Conservation (phyloP, 2,329 filamentous ascomycete genomes). For the Phialocephala subalpina region DNA sequence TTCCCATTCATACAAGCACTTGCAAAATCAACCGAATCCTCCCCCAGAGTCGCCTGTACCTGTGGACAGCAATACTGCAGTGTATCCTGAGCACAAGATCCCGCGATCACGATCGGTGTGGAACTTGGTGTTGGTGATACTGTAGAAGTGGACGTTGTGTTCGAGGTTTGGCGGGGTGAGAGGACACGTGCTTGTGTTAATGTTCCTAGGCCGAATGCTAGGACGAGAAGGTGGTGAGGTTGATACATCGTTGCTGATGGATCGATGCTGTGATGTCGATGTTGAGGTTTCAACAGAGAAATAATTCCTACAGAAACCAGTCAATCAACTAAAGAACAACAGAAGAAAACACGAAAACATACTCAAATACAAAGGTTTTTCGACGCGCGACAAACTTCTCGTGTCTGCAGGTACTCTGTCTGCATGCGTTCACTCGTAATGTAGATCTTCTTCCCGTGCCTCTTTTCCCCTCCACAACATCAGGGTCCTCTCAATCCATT, state of each 20-base stretch:
- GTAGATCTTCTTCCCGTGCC: background rate
- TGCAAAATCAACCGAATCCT: background rate
- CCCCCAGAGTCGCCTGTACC: background rate
- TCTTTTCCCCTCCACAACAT: background rate
- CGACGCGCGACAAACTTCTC: too few relatives aligned
- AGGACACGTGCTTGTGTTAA: conserved; percentile 10
- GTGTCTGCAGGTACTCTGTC: too few relatives aligned
- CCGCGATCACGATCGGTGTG: background rate
- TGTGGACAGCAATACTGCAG: conserved; percentile 3
- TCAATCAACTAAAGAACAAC: too few relatives aligned
- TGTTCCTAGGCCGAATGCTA: background rate
- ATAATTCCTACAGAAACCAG: too few relatives aligned
- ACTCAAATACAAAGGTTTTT: too few relatives aligned
- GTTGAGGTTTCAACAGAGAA: too few relatives aligned
- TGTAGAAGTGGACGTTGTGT: background rate
- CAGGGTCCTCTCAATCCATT: background rate
- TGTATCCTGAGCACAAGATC: conserved; percentile 1
- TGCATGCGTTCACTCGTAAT: background rate
- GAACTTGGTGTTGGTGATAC: conserved; percentile 3
- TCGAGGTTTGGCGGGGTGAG: background rate
- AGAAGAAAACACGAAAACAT: too few relatives aligned
- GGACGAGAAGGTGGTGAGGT: background rate
- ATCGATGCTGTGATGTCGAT: too few relatives aligned
- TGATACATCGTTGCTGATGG: background rate
- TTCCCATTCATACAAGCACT: background rate